Evolutionary conservation across 2,329 filamentous ascomycete genomes (phyloP).

Genomic region (Botrytis byssoidea): DNA sequence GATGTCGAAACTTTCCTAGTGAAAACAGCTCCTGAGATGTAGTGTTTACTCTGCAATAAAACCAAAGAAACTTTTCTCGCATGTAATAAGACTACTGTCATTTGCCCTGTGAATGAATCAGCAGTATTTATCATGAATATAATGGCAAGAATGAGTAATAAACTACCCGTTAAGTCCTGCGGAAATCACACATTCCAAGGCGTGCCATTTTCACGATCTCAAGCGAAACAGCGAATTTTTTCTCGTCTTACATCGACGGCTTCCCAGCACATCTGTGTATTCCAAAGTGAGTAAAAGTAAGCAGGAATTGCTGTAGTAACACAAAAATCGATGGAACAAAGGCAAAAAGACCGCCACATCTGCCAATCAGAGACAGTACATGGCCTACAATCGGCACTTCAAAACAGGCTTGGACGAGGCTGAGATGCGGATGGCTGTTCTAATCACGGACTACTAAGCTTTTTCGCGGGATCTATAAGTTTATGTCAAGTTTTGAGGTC

Average conservation of each 20-base stretch:
- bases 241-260: neutral
- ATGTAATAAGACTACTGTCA: too few relatives aligned
- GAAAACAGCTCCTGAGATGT: neutral
- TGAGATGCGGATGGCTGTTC: neutral
- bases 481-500: neutral
- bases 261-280: neutral
- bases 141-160: neutral
- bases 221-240: neutral
- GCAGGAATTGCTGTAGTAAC: neutral
- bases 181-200: neutral
- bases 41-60: neutral
- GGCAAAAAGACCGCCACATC: neutral
- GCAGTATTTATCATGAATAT: neutral
- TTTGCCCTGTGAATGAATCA: neutral
- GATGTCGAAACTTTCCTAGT: neutral
- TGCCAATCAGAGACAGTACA: neutral
- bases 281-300: neutral
- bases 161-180: neutral
- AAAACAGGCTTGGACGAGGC: neutral
- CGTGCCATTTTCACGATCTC: neutral
- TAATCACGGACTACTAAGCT: neutral
- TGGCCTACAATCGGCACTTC: neutral
- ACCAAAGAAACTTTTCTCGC: neutral
- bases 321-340: neutral
- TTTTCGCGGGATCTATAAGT: neutral